Base-by-base conservation (phyloP, 257 asterid species). In the Leonotis leonurus region DNA sequence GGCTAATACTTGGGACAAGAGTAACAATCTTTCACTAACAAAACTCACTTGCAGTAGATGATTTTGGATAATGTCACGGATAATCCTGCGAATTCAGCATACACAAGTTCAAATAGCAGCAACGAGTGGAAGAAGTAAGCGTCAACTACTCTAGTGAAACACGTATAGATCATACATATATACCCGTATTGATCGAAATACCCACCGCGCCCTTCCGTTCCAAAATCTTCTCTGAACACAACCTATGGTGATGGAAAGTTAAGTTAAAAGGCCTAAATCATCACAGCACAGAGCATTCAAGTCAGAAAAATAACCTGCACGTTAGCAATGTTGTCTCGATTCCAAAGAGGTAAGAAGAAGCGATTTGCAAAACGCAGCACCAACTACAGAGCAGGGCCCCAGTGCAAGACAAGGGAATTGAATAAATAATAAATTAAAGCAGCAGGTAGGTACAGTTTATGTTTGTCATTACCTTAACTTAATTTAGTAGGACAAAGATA, bases 121-220 rank as follows among this genome's bases (percentile, higher is more conserved):
- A 39, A 12, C 45, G 4, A 63, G 65, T 40, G 36, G 67, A 25
- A 56, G 43, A 13, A 58, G 56, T 35, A 33, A 41, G 22, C 18
- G 33, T 27, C 56, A 39, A 13, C 4, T 39, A n/a, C 6, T 39
- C 8, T n/a, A 3, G 30, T 10, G 9, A 24, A 26, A 51, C 3
- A 37, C 0, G 32, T 24, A 26, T 12, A 8, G 37, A 27, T 53
- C 86, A 72, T 83, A 89, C 97, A 97, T 97, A 56, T 93, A 93
- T 73, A 89, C 97, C 99, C 99, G 60, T 93, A 93, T 73, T 89
- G 83, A 73, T 93, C 95, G 60, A 93, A 93, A 77, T 93, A 93
- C 74, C 99, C 99, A 62, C 99, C 99, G 26, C 99, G 99, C 7
- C 99, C 99, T 60, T 93, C 97, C 50, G 96, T 89, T 66, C 99